phyloP scores from a whole-genome alignment of 257 asterid species.

The Nicotiana benthamiana region DNA sequence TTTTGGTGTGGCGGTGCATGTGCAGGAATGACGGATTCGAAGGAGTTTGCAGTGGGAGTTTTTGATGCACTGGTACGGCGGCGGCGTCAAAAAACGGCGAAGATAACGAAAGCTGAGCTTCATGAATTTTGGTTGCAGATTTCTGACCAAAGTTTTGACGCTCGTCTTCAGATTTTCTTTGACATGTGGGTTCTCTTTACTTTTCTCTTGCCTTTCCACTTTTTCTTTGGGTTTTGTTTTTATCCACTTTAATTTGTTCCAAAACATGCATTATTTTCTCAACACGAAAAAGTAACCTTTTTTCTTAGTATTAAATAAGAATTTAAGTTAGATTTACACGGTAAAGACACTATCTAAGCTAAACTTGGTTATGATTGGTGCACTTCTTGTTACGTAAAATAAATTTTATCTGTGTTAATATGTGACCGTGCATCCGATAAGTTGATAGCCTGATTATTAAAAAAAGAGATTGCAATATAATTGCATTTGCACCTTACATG shows the following conservation, averaged over 20 bases:
- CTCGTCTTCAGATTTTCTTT: conserved; percentile 91
- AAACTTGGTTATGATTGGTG: background rate
- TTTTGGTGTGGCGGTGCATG: background rate
- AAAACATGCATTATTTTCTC: background rate
- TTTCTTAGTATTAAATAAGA: background rate
- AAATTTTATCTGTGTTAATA: background rate
- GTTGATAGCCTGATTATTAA: background rate
- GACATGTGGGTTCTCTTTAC: conserved; percentile 52
- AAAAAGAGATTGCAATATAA: background rate
- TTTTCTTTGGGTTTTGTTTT: background rate
- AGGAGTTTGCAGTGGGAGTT: conserved; percentile 80
- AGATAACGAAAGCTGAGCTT: conserved; percentile 66
- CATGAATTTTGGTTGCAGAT: conserved; percentile 81
- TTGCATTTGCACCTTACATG: background rate
- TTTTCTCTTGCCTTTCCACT: background rate
- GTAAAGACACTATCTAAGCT: too few relatives aligned
- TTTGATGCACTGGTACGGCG: conserved; percentile 76
- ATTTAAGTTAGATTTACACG: background rate
- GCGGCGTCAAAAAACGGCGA: conserved; percentile 50
- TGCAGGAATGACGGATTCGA: conserved; percentile 81
- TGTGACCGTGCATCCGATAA: background rate
- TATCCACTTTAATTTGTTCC: background rate
- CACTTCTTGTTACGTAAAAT: background rate
- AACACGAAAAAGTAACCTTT: background rate
- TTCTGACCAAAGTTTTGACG: conserved; percentile 84